Base-by-base conservation (phyloP, 805 yeast genomes). In the Starmerella asiatica region DNA sequence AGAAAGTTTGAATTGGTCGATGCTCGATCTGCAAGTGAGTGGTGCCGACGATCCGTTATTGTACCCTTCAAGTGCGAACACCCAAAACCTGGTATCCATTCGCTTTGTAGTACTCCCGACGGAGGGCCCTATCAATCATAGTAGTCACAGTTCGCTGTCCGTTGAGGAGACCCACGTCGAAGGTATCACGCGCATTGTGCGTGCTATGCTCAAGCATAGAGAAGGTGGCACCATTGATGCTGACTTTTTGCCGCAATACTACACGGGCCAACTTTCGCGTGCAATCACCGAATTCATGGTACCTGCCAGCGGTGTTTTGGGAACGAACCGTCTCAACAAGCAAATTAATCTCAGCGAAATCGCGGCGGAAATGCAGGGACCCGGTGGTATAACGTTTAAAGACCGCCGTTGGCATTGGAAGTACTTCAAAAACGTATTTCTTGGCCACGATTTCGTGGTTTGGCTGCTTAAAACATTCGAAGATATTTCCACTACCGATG, bases 371-470 rank as follows among this genome's bases (percentile, higher is more conserved):
- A 56, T 88, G 36, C 93, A 79, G 50, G 70, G 78, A 4, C 48
- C 47, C 17, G 65, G 68, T 34, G 86, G 85, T 7, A 60, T 88
- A 6, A 67, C 65, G 17, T 64, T 91, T 28, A 75, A 71, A 1
- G 94, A 84, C 51, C 67, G 96, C 49, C 71, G 77, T 26, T 88
- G 98, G 98, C 97, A 88, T 57, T 75, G 86, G 73, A 76, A 75
- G 46, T 63, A 71, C 3, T 93, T 83, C 55, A 65, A 68, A 21
- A 72, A 79, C 46, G 80, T 93, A 59, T 84, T 88, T 54, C 57
- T 83, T 19, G 97, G 97, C 0, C 73, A 76, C 46, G 94, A 84
- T 38, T 64, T 84, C 45, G 95, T 85, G 0, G 71, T 74, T 24
- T 88, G 97, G 96, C 56, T 88, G 40, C 64, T 80, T 23, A 79